Evolutionary conservation across 2,329 filamentous ascomycete species (phyloP), one percentile per base, ranked within the genome.

Genomic region (Pestalotiopsis sp.): DNA sequence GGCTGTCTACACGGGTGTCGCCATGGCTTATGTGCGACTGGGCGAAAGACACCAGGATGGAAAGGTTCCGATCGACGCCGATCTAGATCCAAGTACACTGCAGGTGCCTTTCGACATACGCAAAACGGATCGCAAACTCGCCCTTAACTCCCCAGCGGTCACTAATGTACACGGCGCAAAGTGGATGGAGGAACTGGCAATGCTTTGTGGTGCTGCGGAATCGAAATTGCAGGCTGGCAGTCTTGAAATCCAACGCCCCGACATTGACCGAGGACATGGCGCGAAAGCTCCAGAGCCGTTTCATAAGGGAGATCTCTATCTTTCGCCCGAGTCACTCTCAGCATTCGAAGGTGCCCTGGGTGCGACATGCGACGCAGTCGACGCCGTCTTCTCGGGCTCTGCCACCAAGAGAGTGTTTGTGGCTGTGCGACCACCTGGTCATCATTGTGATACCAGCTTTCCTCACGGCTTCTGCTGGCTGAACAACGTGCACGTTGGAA

Each of bases 381-480:
- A 99, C 79, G 85, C 90, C 0, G 91, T 98, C 3, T 96, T 98
- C 74, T 85, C 68, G 57, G 80, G 82, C 2, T 81, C 82, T 3
- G 87, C 89, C 6, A 91, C 92, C 25, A 90, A 87, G 60, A 90
- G 94, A 67, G 94, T 95, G 0, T 99, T 99, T 78, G 94, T 98
- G 64, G 95, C 92, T 36, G 92, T 98, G 64, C 90, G 96, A 40
- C 96, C 96, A 4, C 96, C 96, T 0, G 96, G 96, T 1, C 96
- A 99, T 78, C 96, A 99, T 78, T 99, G 96, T 81, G 97, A 95
- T 2, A 90, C 93, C 4, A 89, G 92, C 64, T 91, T 92, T 74
- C 96, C 96, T 0, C 98, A 95, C 2, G 96, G 96, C 0, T 99
- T 99, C 78, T 99, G 96, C 82, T 99, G 96, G 95, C 83, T 99